These are phyloP conservation scores for Fusarium odoratissimum DNA, from an alignment of 2,329 filamentous ascomycete species.

Conservation along the genomic window DNA sequence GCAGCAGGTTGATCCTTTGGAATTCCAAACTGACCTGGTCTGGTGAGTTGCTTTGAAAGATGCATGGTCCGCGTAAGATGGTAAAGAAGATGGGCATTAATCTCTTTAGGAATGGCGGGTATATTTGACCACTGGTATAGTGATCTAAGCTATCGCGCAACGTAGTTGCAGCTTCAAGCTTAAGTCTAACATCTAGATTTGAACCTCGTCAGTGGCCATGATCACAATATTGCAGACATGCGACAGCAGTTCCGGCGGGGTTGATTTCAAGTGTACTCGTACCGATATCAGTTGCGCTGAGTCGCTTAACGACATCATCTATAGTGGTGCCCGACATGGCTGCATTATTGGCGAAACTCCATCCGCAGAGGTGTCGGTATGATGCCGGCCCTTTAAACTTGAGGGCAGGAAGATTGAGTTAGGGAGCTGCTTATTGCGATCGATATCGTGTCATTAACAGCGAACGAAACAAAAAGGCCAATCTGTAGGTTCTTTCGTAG, in stretches of 20 bases:
- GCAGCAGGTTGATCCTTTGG: neutral
- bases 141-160: conserved; percentile 93
- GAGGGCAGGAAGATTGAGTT: conserved; percentile 33
- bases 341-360: conserved; percentile 60
- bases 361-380: conserved; percentile 47
- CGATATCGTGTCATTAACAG: conserved; percentile 12
- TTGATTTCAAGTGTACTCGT: conserved; percentile 12
- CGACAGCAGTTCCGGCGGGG: conserved; percentile 33
- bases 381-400: conserved; percentile 31
- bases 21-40: conserved; percentile 76
- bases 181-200: conserved; percentile 78
- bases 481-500: neutral
- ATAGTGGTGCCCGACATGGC: conserved; percentile 70
- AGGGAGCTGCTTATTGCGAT: conserved; percentile 40
- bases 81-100: conserved; percentile 90
- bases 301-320: conserved; percentile 72
- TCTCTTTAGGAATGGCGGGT: conserved; percentile 84
- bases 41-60: conserved; percentile 89
- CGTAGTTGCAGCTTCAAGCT: conserved; percentile 84
- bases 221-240: conserved; percentile 18
- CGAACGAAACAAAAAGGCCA: neutral
- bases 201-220: conserved; percentile 8
- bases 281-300: conserved; percentile 68
- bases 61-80: conserved; percentile 85
- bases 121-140: conserved; percentile 82